Conservation (phyloP, 805 yeast species). For the Vanderwaltozyma tropicalis region DNA sequence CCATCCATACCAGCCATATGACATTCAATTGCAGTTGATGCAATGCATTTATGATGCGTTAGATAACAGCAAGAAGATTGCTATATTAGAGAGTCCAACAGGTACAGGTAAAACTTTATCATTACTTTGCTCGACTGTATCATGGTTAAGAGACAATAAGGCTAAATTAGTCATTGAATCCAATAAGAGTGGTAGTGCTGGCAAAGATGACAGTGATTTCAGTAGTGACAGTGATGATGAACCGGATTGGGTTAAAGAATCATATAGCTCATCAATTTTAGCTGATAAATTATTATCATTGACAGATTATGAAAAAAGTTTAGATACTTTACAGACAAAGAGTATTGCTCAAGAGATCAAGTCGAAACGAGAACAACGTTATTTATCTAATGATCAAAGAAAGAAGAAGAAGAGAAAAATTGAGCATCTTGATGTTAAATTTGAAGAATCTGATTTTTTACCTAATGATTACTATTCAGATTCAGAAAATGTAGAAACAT, state of each 20-base stretch:
- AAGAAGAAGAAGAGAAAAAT: constrained; percentile 12
- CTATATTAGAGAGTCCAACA: constrained; percentile 85
- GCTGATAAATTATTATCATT: constrained; percentile 17
- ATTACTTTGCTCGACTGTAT: constrained; percentile 70
- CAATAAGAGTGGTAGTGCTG: constrained; percentile 6
- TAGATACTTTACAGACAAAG: constrained; percentile 21
- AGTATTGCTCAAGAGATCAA: constrained; percentile 4
- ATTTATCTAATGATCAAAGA: neutral
- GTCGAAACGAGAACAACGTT: constrained; percentile 5
- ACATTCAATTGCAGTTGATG: constrained; percentile 72
- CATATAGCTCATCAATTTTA: constrained; percentile 24
- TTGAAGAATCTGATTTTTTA: constrained; percentile 21
- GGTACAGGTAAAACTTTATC: constrained; percentile 92
- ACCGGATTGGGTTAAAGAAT: constrained; percentile 57
- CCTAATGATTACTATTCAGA: constrained; percentile 12
- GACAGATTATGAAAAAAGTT: constrained; percentile 29
- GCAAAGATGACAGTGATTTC: constrained; percentile 18
- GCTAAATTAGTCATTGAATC: constrained; percentile 9
- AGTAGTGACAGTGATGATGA: constrained; percentile 39
- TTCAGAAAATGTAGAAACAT: neutral
- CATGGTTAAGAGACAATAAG: constrained; percentile 62
- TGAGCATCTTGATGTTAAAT: constrained; percentile 19
- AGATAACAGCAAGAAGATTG: constrained; percentile 43
- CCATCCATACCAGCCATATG: constrained; percentile 79
- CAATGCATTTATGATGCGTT: constrained; percentile 56